Conservation (phyloP, 1,284 basidiomycete species). For the Moesziomyces parantarcticus region DNA sequence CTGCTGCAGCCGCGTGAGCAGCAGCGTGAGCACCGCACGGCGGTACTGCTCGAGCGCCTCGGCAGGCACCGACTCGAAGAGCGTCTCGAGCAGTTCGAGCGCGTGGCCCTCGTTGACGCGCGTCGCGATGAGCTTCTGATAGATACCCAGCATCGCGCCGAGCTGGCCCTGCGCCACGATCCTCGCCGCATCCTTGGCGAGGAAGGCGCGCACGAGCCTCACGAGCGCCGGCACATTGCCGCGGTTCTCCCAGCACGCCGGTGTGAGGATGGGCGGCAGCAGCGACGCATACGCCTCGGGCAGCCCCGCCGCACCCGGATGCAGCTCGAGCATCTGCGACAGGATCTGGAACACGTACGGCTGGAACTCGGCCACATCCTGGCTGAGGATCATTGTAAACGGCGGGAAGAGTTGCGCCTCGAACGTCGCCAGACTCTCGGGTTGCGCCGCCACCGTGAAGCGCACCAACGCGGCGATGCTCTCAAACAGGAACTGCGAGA, state of each 20-base stretch:
- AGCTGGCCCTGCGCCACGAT: conserved; percentile 83
- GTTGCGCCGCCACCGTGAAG: conserved; percentile 76
- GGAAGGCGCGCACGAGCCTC: conserved; percentile 84
- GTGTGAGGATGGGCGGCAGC: conserved; percentile 85
- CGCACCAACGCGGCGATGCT: conserved; percentile 89
- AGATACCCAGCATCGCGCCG: conserved; percentile 83
- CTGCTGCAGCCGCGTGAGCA: conserved; percentile 85
- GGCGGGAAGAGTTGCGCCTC: conserved; percentile 82
- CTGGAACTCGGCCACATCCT: conserved; percentile 95
- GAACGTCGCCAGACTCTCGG: conserved; percentile 78
- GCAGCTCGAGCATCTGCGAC: conserved; percentile 92
- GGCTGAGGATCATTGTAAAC: conserved; percentile 86
- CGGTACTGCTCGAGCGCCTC: conserved; percentile 77
- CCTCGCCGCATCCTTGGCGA: conserved; percentile 77
- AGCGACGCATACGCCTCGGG: conserved; percentile 83
- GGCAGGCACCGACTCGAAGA: conserved; percentile 80
- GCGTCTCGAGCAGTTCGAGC: conserved; percentile 85
- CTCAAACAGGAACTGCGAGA: conserved; percentile 98
- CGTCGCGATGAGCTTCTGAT: conserved; percentile 88
- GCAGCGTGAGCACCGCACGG: conserved; percentile 80
- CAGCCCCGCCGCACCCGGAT: conserved; percentile 71
- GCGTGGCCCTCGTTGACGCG: conserved; percentile 91
- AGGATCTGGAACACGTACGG: conserved; percentile 98
- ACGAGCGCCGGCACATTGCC: conserved; percentile 96
- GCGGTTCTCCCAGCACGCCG: conserved; percentile 89